Conservation (phyloP, 768 basidiomycete species). For the Tulasnella sp. region DNA sequence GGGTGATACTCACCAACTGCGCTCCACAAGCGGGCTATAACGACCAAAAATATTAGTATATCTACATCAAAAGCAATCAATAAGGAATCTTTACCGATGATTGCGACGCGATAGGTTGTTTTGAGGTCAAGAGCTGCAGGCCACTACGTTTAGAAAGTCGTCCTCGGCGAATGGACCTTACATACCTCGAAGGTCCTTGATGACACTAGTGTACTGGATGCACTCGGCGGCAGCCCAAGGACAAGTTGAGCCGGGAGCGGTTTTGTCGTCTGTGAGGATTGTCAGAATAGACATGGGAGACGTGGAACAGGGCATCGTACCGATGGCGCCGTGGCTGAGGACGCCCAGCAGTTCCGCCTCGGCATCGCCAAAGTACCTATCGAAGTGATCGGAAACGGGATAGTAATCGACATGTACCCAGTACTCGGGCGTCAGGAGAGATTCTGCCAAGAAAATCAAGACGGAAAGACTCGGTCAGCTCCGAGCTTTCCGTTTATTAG, state of each 20-base stretch:
- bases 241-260: not conserved
- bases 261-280: not conserved
- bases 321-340: not conserved
- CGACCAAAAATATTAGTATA: not conserved
- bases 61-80: not conserved
- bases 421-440: slow-evolving; percentile 3
- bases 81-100: not conserved
- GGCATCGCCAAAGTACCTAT: not conserved
- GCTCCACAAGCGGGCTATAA: too few species aligned
- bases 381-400: not conserved
- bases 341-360: slow-evolving; percentile 1
- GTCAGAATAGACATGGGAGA: not conserved
- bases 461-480: not conserved
- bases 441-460: not conserved
- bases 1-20: too few species aligned
- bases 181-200: not conserved
- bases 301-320: not conserved
- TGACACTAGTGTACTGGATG: not conserved
- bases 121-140: not conserved
- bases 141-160: not conserved
- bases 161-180: not conserved
- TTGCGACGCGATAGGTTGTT: not conserved
- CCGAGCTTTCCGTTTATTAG: not conserved
- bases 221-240: not conserved
- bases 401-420: slow-evolving; percentile 8